Base-by-base conservation (phyloP, 768 basidiomycete species). In the Mycena amicta region DNA sequence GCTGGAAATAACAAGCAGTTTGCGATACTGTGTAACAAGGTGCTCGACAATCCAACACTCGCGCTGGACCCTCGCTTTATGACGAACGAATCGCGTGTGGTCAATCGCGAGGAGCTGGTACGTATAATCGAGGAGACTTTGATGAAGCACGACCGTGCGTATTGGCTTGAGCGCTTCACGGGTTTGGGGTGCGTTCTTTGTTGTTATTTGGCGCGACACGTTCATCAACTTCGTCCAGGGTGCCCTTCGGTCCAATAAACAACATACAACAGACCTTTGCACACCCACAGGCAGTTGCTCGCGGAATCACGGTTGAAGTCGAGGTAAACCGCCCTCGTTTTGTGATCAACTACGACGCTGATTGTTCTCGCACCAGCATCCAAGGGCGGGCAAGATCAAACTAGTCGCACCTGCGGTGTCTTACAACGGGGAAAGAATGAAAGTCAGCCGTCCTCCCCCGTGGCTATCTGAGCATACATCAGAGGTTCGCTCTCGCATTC, bases 1-100 rank as follows among this genome's bases (percentile, higher is more conserved):
- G 93, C 92, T 6, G 95, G 92, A 4, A 96, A 94, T 70, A 85
- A 96, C 68, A 88, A 84, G 64, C 92, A 98, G 86, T 98, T 95
- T 75, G 80, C 71, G 53, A 77, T 84, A 26, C 77, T 98, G 20
- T 80, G 83, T 2, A 77, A 82, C 45, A 81, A 79, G 55, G 82
- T 95, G 39, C 77, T 96, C 31, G 74, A 80, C 43, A 71, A 76
- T 39, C 86, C 88, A 0, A 81, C 80, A 49, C 82, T 95, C 55
- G 77, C 77, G 2, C 69, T 72, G 12, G 83, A 93, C 71, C 72
- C 77, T 1, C 83, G 79, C 64, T 98, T 92, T 71, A 74, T 79
- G 22, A 90, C 83, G 45, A 97, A 97, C 70, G 76, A 83, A 27
- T 78, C 79, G 39, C 83, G 95, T 30, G 95, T 97, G 22, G 75